Base-by-base conservation (phyloP, 2,329 filamentous ascomycete genomes). In the Chrysoporthe deuterocubensis region DNA sequence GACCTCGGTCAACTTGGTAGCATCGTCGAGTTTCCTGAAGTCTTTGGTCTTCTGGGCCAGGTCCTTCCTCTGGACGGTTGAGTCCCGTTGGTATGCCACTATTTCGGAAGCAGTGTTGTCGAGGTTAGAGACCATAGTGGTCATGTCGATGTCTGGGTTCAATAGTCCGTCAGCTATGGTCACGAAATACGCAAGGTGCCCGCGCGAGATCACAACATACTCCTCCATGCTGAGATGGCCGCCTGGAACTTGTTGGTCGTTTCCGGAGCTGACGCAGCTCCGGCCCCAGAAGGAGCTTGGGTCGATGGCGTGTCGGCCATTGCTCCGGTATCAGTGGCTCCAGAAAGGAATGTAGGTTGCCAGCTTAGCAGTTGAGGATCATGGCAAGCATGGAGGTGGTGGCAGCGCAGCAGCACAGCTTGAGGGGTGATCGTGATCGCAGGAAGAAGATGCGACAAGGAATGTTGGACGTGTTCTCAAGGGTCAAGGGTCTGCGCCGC, bases 21-120 rank as follows among this genome's bases (percentile, higher is more conserved):
- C 83, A 83, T 99, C 94, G 74, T 98, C 95, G 13, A 97, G 86
- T 78, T 97, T 98, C 70, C 94, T 87, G 74, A 98, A 99, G 75
- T 98, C 95, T 76, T 99, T 99, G 0, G 96, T 99, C 84, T 97
- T 98, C 77, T 97, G 94, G n/a, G 96, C 96, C 26, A 99, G 84
- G 70, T 99, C 96, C 77, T 99, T 99, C 64, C 96, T 88, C 78
- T 99, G 95, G 0, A 97, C 90, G 4, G 97, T 91, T n/a, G 95
- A 93, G 79, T 98, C 96, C 74, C 94, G 89, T 77, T 99, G 96
- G 77, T 97, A 94, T 60, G 92, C 84, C 64, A 98, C 93, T 70
- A 99, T 93, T 75, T 98, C 96, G 13, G 94, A 95, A n/a, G 96
- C 96, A 3, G 94, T 95, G 69, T 90, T 91, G 80, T 99, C 96